These are phyloP conservation scores for Epichloe hybrida DNA, from an alignment of 2,329 filamentous ascomycete genomes.

Conservation along the genomic window DNA sequence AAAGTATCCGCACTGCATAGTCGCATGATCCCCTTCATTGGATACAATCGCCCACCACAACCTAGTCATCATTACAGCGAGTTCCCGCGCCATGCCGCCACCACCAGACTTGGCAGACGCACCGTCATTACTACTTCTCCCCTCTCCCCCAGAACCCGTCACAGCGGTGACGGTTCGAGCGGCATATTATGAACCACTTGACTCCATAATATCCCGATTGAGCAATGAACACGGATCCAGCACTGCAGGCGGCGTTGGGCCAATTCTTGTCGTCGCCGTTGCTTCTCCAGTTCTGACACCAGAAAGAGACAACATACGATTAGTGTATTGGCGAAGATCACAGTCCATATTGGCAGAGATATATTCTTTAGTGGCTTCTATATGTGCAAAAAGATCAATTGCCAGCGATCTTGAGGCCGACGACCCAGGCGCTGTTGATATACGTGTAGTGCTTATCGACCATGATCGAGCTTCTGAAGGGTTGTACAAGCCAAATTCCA, in stretches of 20 bases:
- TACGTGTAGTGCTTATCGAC: constrained; percentile 60
- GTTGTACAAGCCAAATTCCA: constrained; percentile 19
- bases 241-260: constrained; percentile 17
- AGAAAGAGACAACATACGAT: constrained; percentile 23
- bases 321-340: constrained; percentile 48
- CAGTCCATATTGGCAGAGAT: constrained; percentile 64
- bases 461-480: constrained; percentile 26
- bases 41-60: neutral
- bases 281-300: constrained; percentile 45
- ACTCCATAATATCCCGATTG: constrained; percentile 37
- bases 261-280: constrained; percentile 41
- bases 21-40: constrained; percentile 12
- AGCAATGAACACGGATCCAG: constrained; percentile 18
- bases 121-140: constrained; percentile 45
- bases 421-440: constrained; percentile 59
- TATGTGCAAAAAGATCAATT: constrained; percentile 52
- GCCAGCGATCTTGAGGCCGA: constrained; percentile 42
- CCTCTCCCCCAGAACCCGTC: constrained; percentile 45
- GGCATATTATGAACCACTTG: constrained; percentile 47
- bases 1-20: too few species aligned
- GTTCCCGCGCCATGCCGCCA: neutral
- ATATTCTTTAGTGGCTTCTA: constrained; percentile 63
- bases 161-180: constrained; percentile 37
- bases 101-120: neutral
- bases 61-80: neutral